These are phyloP conservation scores for Lyophyllum shimeji DNA, from an alignment of 768 basidiomycete species.

Conservation along the genomic window DNA sequence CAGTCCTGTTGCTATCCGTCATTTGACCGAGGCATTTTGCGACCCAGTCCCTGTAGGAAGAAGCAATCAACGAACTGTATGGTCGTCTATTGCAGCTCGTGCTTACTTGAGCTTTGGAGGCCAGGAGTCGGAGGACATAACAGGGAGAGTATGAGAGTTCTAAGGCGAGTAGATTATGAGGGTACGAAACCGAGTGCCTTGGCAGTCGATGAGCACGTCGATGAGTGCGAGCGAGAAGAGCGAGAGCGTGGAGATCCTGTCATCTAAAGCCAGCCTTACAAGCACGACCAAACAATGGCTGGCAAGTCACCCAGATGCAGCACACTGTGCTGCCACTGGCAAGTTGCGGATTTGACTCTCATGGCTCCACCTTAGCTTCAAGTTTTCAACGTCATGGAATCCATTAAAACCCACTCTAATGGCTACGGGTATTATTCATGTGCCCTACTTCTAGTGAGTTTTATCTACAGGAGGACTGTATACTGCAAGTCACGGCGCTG, in stretches of 20 bases:
- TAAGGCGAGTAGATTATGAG: background rate
- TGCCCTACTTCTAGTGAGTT: slow-evolving; percentile 44
- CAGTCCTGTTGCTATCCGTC: slow-evolving; percentile 80
- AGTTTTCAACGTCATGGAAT: background rate
- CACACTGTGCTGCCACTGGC: background rate
- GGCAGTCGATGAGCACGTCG: background rate
- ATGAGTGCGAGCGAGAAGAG: background rate
- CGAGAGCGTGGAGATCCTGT: background rate
- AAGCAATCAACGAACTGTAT: slow-evolving; percentile 14
- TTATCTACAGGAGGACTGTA: slow-evolving; percentile 63
- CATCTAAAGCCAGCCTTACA: background rate
- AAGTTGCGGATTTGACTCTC: too few species aligned
- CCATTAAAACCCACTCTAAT: slow-evolving; percentile 5
- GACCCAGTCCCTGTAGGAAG: slow-evolving; percentile 82
- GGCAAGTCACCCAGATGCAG: background rate
- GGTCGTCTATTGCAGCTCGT: background rate
- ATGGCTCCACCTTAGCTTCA: too few species aligned
- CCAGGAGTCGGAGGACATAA: slow-evolving; percentile 80
- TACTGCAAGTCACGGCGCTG: slow-evolving; percentile 31
- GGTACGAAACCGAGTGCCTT: background rate
- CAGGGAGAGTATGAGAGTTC: slow-evolving; percentile 3
- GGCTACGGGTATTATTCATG: slow-evolving; percentile 8
- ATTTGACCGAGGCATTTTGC: slow-evolving; percentile 91
- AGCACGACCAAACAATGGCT: slow-evolving; percentile 7
- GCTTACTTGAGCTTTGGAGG: slow-evolving; percentile 76